These are phyloP conservation scores for Lanmaoa rubissima DNA, from an alignment of 768 basidiomycete genomes.

Conservation along the genomic window DNA sequence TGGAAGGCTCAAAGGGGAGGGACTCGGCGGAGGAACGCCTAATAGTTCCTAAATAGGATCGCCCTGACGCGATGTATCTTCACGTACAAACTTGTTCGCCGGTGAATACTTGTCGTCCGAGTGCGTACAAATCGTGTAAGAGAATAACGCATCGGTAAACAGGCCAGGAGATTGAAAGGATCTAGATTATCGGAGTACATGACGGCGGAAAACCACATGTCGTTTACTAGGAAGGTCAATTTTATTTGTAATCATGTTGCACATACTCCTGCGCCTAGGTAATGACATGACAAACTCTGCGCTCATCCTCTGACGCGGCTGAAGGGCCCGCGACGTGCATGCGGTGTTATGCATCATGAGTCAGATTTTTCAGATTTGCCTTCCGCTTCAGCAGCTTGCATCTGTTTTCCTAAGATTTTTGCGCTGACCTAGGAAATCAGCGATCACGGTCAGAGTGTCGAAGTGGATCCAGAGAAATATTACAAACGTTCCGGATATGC, in stretches of 20 bases:
- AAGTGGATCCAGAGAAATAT: constrained; percentile 17
- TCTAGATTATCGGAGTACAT: constrained; percentile 14
- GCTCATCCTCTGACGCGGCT: constrained; percentile 7
- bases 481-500: constrained; percentile 77
- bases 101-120: constrained; percentile 21
- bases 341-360: constrained; percentile 19
- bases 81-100: constrained; percentile 19
- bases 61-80: constrained; percentile 16
- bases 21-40: constrained; percentile 20
- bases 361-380: constrained; percentile 32
- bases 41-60: constrained; percentile 23
- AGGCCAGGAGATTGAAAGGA: constrained; percentile 28
- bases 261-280: constrained; percentile 9
- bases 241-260: constrained; percentile 15
- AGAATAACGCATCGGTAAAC: constrained; percentile 22
- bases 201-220: constrained; percentile 9
- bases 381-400: constrained; percentile 38
- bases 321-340: constrained; percentile 1
- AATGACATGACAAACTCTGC: constrained; percentile 14
- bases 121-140: constrained; percentile 13
- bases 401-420: constrained; percentile 66
- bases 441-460: constrained; percentile 9
- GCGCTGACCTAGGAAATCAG: constrained; percentile 62
- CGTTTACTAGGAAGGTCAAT: constrained; percentile 5
- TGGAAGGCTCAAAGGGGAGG: constrained; percentile 26